Evolutionary conservation across 2,329 filamentous ascomycete genomes (phyloP).

Genomic region (Xylariaceae sp.): DNA sequence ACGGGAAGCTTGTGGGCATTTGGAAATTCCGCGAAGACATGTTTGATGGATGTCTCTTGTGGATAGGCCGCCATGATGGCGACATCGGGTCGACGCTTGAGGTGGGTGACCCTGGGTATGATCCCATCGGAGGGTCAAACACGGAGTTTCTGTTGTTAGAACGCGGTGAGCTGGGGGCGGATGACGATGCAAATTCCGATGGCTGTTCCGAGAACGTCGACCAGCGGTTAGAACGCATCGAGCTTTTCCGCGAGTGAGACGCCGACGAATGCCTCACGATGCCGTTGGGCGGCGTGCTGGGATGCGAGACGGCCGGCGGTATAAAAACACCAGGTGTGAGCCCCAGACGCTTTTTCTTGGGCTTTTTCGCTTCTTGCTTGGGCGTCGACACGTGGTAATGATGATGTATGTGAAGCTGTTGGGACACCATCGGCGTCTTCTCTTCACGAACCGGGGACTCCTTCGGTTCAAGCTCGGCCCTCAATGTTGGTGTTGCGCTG

Average conservation of each 20-base stretch:
- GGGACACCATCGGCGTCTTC: slow-evolving; percentile 55
- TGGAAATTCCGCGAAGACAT: slow-evolving; percentile 58
- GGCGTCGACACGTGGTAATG: slow-evolving; percentile 77
- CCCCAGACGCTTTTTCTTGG: slow-evolving; percentile 74
- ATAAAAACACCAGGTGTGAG: slow-evolving; percentile 68
- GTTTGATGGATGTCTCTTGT: slow-evolving; percentile 63
- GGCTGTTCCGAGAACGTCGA: slow-evolving; percentile 65
- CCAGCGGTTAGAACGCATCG: slow-evolving; percentile 64
- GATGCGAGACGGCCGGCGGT: slow-evolving; percentile 51
- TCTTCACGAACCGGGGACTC: slow-evolving; percentile 41
- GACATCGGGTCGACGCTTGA: slow-evolving; percentile 75
- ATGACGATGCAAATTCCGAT: slow-evolving; percentile 71
- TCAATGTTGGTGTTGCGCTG: slow-evolving; percentile 60
- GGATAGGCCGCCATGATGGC: slow-evolving; percentile 57
- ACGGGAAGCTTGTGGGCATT: slow-evolving; percentile 36
- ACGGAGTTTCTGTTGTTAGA: slow-evolving; percentile 76
- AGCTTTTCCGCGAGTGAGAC: slow-evolving; percentile 53
- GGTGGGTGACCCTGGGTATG: slow-evolving; percentile 79
- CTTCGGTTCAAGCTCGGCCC: slow-evolving; percentile 71
- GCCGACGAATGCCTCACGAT: slow-evolving; percentile 47
- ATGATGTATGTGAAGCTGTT: slow-evolving; percentile 90
- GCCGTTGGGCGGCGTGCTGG: slow-evolving; percentile 50
- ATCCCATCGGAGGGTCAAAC: slow-evolving; percentile 77
- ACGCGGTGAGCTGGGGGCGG: slow-evolving; percentile 79
- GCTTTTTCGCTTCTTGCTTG: slow-evolving; percentile 65